These are phyloP conservation scores for Fusarium multiceps DNA, from an alignment of 2,329 filamentous ascomycete genomes.

Conservation along the genomic window DNA sequence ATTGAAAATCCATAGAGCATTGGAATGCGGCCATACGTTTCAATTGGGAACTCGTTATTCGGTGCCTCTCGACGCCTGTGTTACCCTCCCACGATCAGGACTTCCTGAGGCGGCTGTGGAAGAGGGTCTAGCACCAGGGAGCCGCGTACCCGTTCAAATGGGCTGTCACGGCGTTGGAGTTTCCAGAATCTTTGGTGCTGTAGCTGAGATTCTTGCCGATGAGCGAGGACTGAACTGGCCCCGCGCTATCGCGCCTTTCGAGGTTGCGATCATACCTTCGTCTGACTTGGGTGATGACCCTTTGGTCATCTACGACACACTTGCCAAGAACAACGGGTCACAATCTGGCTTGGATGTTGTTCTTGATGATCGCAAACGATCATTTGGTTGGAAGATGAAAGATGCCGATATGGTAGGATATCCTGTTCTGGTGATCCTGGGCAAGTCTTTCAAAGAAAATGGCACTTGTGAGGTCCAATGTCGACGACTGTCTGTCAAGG, in stretches of 20 bases:
- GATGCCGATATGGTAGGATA: conserved; percentile 93
- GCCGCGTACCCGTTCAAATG: conserved; percentile 78
- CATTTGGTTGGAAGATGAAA: conserved; percentile 84
- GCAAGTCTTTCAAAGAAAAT: conserved; percentile 72
- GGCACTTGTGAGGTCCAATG: conserved; percentile 82
- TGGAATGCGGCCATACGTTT: conserved; percentile 96
- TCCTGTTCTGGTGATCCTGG: conserved; percentile 83
- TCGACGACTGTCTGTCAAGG: conserved; percentile 71
- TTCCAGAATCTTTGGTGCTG: conserved; percentile 87
- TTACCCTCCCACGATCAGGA: conserved; percentile 56
- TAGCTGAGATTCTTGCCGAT: conserved; percentile 81
- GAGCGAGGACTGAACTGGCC: conserved; percentile 87
- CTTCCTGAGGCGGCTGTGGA: conserved; percentile 16
- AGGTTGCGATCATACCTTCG: conserved; percentile 73
- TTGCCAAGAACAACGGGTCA: conserved; percentile 51
- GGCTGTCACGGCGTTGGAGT: conserved; percentile 97
- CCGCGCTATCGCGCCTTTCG: conserved; percentile 84
- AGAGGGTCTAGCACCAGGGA: conserved; percentile 37
- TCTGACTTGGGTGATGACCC: conserved; percentile 60
- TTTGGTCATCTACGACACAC: conserved; percentile 70
- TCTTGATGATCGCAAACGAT: conserved; percentile 77
- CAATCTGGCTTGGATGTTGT: conserved; percentile 67
- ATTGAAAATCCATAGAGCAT: conserved; percentile 75
- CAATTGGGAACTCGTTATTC: conserved; percentile 92
- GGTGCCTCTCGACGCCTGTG: conserved; percentile 73